Evolutionary conservation across 2,329 filamentous ascomycete species (phyloP).

Genomic region (Podosphaera fusca): DNA sequence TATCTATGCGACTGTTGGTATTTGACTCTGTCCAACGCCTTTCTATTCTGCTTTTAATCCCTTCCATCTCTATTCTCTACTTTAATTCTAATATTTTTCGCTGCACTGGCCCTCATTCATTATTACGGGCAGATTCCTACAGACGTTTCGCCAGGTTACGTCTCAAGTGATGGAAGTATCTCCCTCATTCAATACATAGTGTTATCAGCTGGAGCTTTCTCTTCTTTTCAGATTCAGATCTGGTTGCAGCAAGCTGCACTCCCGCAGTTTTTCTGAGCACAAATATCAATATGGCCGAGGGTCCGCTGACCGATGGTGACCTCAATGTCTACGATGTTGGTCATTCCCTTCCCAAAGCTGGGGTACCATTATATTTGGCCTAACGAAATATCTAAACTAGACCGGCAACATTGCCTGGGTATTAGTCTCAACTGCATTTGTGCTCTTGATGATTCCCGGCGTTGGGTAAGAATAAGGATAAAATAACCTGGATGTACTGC

Average conservation of each 20-base stretch:
- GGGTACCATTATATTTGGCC: not conserved
- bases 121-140: too few species aligned
- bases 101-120: too few species aligned
- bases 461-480: conserved; percentile 24
- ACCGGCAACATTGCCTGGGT: conserved; percentile 57
- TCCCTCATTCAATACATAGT: too few species aligned
- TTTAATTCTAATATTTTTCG: not conserved
- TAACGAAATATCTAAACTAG: not conserved
- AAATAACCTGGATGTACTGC: not conserved
- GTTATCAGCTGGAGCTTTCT: not conserved
- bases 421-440: conserved; percentile 54
- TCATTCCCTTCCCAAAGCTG: not conserved
- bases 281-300: not conserved
- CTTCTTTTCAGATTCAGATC: not conserved
- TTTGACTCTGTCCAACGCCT: not conserved
- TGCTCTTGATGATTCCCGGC: conserved; percentile 75
- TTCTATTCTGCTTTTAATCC: not conserved
- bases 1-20: not conserved
- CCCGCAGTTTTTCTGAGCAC: not conserved
- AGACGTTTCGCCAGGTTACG: too few species aligned
- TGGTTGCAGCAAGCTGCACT: not conserved
- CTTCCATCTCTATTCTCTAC: not conserved
- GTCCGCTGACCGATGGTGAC: not conserved
- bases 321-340: not conserved
- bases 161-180: too few species aligned